Percentiles rank a stretch among this genome's conserved stretches.
phyloP scores from a whole-genome alignment of 208 protist genomes.

The Tetramitus jugosus region DNA sequence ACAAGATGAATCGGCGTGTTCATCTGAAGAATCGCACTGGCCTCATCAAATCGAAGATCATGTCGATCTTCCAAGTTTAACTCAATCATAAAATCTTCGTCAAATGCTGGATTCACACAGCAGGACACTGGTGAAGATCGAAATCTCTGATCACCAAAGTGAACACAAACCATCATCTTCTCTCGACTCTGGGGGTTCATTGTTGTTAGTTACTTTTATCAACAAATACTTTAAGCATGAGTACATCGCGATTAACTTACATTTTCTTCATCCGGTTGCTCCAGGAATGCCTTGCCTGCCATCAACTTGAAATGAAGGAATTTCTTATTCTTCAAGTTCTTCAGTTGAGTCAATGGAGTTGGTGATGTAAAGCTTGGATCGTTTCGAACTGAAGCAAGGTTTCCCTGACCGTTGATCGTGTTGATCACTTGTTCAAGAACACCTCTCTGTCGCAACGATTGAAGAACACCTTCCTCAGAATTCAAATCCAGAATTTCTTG shows the following conservation, averaged over 20 bases:
- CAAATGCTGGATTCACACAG: constrained; percentile 56
- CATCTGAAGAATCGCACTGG: constrained; percentile 47
- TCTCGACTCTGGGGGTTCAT: too few relatives aligned
- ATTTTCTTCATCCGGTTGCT: constrained; percentile 66
- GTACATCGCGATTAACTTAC: not conserved
- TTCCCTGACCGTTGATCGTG: not conserved
- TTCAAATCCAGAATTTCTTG: constrained; percentile 38
- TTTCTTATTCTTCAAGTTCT: constrained; percentile 43
- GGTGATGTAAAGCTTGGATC: not conserved
- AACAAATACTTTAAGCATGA: constrained; percentile 28
- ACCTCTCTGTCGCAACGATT: constrained; percentile 65
- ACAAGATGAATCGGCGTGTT: constrained; percentile 68
- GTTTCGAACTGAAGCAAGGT: constrained; percentile 7
- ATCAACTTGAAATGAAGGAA: constrained; percentile 65
- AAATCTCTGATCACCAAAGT: constrained; percentile 74
- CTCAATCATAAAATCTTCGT: constrained; percentile 75
- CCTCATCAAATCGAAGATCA: constrained; percentile 23
- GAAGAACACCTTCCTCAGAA: constrained; percentile 61
- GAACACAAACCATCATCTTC: constrained; percentile 54
- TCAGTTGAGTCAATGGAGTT: not conserved
- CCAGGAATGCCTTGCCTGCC: constrained; percentile 73
- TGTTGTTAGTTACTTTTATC: too few relatives aligned
- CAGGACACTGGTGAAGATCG: constrained; percentile 44
- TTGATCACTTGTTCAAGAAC: constrained; percentile 59
- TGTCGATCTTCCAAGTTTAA: too few relatives aligned